These are phyloP conservation scores for Penicillium olsonii DNA, from an alignment of 2,329 filamentous ascomycete species.

Conservation along the genomic window DNA sequence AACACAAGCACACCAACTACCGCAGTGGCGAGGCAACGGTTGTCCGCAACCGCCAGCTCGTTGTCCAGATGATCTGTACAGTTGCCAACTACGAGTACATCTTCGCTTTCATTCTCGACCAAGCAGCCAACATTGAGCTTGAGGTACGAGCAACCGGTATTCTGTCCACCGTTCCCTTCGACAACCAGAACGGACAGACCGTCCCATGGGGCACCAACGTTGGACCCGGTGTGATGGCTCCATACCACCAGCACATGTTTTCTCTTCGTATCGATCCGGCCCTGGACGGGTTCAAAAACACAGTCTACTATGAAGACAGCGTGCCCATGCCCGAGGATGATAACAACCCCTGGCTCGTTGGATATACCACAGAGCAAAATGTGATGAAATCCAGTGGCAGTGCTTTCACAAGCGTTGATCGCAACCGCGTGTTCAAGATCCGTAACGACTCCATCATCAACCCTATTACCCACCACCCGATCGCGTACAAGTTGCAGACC, in stretches of 20 bases:
- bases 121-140: conserved; percentile 67
- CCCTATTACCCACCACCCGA: conserved; percentile 47
- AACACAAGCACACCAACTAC: conserved; percentile 75
- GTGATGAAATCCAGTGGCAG: conserved; percentile 51
- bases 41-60: conserved; percentile 65
- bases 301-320: conserved; percentile 58
- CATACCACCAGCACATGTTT: conserved; percentile 77
- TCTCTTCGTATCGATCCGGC: conserved; percentile 65
- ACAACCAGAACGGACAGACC: conserved; percentile 59
- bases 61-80: conserved; percentile 70
- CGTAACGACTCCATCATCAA: conserved; percentile 51
- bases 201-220: conserved; percentile 71
- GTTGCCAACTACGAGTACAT: conserved; percentile 76
- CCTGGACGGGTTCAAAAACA: conserved; percentile 58
- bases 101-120: conserved; percentile 71
- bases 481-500: conserved; percentile 53
- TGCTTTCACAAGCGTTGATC: conserved; percentile 55
- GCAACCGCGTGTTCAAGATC: conserved; percentile 55
- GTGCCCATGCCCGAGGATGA: conserved; percentile 55
- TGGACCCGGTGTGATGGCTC: conserved; percentile 67
- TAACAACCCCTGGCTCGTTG: conserved; percentile 62
- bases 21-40: conserved; percentile 65
- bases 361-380: conserved; percentile 59
- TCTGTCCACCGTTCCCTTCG: conserved; percentile 66
- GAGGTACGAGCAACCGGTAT: conserved; percentile 71